Conservation (phyloP, 768 basidiomycete species). For the Termitomyces sp. region DNA sequence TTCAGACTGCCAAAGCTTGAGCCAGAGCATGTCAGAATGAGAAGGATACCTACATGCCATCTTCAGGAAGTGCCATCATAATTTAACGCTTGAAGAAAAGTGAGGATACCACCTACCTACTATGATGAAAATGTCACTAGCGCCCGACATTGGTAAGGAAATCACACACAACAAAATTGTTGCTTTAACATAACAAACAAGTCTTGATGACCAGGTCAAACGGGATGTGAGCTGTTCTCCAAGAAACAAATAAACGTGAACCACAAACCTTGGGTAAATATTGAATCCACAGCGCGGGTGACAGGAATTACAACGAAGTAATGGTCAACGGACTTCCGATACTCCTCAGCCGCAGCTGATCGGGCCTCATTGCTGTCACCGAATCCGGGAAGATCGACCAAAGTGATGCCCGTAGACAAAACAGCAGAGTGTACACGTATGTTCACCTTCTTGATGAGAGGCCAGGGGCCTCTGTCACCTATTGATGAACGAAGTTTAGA, state of each 20-base stretch:
- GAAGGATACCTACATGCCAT: conserved; percentile 1
- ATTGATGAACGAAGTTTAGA: neutral
- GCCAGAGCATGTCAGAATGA: neutral
- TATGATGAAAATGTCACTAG: neutral
- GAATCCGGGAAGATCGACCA: conserved; percentile 5
- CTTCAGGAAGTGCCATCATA: neutral
- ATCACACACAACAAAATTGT: conserved; percentile 3
- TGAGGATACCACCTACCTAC: neutral
- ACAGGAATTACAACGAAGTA: conserved; percentile 3
- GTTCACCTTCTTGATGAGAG: conserved; percentile 2
- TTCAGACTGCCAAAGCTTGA: neutral
- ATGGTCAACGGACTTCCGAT: neutral
- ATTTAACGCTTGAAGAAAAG: neutral
- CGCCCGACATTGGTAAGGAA: neutral
- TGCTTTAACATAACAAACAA: neutral
- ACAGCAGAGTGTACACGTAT: neutral
- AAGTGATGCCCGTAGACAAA: neutral
- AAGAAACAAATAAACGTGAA: neutral
- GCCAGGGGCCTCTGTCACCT: conserved; percentile 6
- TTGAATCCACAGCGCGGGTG: neutral
- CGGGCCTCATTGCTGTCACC: conserved; percentile 2
- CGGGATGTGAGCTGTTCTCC: neutral
- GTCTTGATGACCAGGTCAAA: neutral
- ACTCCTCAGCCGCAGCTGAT: conserved; percentile 2
- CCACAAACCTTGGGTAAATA: neutral